Conservation (phyloP, 1,284 basidiomycete species). For the Cryptococcus deneoformans region DNA sequence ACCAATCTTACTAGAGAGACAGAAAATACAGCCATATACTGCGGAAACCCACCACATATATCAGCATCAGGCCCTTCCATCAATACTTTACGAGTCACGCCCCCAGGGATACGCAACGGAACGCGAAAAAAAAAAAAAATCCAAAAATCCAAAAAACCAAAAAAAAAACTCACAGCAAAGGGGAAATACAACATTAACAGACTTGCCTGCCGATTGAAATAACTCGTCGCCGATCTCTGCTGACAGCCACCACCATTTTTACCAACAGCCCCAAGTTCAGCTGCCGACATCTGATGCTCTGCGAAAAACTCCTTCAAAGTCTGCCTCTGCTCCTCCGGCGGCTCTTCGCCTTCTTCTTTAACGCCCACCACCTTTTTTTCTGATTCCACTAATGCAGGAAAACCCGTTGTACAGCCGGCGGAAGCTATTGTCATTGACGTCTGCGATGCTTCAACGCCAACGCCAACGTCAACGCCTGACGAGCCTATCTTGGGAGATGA, state of each 20-base stretch:
- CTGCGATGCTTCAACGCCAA: too few relatives aligned
- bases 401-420: background rate
- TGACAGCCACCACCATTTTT: conserved; percentile 5
- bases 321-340: conserved; percentile 10
- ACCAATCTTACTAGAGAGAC: conserved; percentile 40
- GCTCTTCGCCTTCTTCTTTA: background rate
- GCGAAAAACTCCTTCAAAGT: conserved; percentile 38
- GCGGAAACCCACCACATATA: background rate
- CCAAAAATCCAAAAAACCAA: too few relatives aligned
- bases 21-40: conserved; percentile 44
- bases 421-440: background rate
- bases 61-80: background rate
- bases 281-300: conserved; percentile 17
- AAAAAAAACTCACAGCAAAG: conserved; percentile 34
- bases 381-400: background rate
- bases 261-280: background rate
- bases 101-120: too few relatives aligned
- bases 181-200: conserved; percentile 48
- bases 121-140: too few relatives aligned
- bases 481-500: too few relatives aligned
- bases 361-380: background rate
- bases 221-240: conserved; percentile 35
- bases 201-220: conserved; percentile 47
- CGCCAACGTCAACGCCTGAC: too few relatives aligned
- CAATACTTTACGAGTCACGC: too few relatives aligned